Evolutionary conservation across 1,139 yeast genomes (phyloP).

Genomic region (Geotrichum carabidarum): DNA sequence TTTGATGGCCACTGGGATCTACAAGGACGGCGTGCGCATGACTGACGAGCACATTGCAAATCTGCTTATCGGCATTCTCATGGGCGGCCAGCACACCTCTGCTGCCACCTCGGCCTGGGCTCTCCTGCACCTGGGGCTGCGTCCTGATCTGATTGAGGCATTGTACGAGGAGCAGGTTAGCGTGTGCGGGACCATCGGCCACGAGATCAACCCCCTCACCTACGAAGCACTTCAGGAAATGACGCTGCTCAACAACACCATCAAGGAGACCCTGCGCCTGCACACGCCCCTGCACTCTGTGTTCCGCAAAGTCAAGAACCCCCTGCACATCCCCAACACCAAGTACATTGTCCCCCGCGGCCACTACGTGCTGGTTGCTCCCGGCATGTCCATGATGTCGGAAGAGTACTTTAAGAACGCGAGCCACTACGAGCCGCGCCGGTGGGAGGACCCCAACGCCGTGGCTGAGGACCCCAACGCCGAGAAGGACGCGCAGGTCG

Average conservation of each 20-base stretch:
- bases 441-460: slow-evolving; percentile 61
- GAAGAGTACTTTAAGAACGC: slow-evolving; percentile 74
- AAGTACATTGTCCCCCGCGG: slow-evolving; percentile 81
- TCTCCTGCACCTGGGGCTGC: slow-evolving; percentile 80
- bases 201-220: slow-evolving; percentile 44
- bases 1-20: slow-evolving; percentile 72
- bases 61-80: slow-evolving; percentile 85
- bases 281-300: slow-evolving; percentile 96
- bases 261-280: slow-evolving; percentile 89
- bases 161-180: slow-evolving; percentile 65
- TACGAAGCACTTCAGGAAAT: slow-evolving; percentile 80
- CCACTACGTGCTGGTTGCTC: slow-evolving; percentile 84
- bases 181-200: slow-evolving; percentile 51
- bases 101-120: slow-evolving; percentile 96
- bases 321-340: slow-evolving; percentile 75
- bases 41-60: slow-evolving; percentile 93
- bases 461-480: slow-evolving; percentile 35
- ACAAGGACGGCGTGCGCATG: slow-evolving; percentile 91
- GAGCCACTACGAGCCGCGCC: slow-evolving; percentile 65
- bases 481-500: slow-evolving; percentile 48
- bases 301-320: slow-evolving; percentile 81
- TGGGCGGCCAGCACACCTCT: slow-evolving; percentile 99
- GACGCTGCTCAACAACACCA: slow-evolving; percentile 73
- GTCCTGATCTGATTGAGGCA: slow-evolving; percentile 77
- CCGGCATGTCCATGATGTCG: slow-evolving; percentile 81